These are phyloP conservation scores for Vachellia collinsii DNA, from an alignment of 306 rosid species.

Conservation along the genomic window DNA sequence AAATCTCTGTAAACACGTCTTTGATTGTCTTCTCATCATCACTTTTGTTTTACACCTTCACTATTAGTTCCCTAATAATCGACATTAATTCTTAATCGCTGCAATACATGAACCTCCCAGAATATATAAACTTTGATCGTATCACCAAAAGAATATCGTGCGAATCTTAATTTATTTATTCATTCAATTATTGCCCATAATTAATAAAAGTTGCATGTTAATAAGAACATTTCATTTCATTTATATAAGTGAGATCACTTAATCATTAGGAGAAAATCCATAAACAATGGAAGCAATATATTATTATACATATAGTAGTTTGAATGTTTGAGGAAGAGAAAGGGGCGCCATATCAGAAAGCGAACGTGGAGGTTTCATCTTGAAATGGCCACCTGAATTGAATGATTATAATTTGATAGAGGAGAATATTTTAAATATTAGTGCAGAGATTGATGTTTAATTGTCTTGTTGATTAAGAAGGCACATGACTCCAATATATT, in stretches of 20 bases:
- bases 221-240: neutral
- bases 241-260: neutral
- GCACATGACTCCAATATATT: neutral
- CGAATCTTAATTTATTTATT: neutral
- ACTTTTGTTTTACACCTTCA: neutral
- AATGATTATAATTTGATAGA: neutral
- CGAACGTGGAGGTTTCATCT: slow-evolving; percentile 11
- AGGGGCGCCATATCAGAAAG: neutral
- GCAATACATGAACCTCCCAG: neutral
- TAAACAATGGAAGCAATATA: neutral
- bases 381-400: neutral
- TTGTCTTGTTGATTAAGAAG: neutral
- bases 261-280: neutral
- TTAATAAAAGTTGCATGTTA: neutral
- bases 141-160: neutral
- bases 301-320: neutral
- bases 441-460: neutral
- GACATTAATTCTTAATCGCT: neutral
- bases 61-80: neutral
- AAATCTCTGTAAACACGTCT: neutral
- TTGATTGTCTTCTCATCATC: neutral
- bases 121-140: neutral
- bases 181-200: neutral
- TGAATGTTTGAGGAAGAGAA: slow-evolving; percentile 16
- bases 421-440: neutral